Conservation (phyloP, 2,329 filamentous ascomycete species). For the Blastomyces percursus region DNA sequence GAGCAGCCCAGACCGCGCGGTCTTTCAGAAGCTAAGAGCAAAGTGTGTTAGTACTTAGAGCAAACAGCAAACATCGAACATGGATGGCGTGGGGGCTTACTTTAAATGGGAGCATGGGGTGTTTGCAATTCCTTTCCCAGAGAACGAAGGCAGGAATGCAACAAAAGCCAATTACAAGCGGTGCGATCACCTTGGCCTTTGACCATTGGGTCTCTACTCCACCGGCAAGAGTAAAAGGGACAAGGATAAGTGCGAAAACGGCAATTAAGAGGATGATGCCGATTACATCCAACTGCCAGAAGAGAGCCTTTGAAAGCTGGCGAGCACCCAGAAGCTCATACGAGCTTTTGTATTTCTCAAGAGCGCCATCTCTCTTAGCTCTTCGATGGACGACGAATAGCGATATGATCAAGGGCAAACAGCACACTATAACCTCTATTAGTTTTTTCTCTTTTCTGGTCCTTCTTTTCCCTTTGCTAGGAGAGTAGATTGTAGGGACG, state of each 20-base stretch:
- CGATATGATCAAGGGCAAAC: slow-evolving; percentile 44
- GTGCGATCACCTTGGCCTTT: slow-evolving; percentile 41
- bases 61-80: not conserved
- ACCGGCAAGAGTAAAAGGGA: slow-evolving; percentile 49
- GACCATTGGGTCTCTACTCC: slow-evolving; percentile 41
- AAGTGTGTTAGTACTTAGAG: slow-evolving; percentile 4
- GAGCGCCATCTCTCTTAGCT: slow-evolving; percentile 42
- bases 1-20: slow-evolving; percentile 52
- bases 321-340: slow-evolving; percentile 33
- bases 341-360: slow-evolving; percentile 37
- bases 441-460: not conserved
- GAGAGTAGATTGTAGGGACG: not conserved
- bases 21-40: slow-evolving; percentile 44
- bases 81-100: slow-evolving; percentile 14
- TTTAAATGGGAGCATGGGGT: slow-evolving; percentile 49
- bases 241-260: slow-evolving; percentile 43
- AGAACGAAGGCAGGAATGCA: slow-evolving; percentile 41
- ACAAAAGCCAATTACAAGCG: slow-evolving; percentile 42
- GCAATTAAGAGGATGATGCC: slow-evolving; percentile 44
- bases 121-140: slow-evolving; percentile 44
- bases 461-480: not conserved
- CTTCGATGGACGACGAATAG: slow-evolving; percentile 43
- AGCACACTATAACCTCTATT: slow-evolving; percentile 28
- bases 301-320: slow-evolving; percentile 36
- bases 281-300: slow-evolving; percentile 46